These are phyloP conservation scores for Globisporangium ultimum DNA, from an alignment of 352 stramenopile genomes.

Conservation along the genomic window DNA sequence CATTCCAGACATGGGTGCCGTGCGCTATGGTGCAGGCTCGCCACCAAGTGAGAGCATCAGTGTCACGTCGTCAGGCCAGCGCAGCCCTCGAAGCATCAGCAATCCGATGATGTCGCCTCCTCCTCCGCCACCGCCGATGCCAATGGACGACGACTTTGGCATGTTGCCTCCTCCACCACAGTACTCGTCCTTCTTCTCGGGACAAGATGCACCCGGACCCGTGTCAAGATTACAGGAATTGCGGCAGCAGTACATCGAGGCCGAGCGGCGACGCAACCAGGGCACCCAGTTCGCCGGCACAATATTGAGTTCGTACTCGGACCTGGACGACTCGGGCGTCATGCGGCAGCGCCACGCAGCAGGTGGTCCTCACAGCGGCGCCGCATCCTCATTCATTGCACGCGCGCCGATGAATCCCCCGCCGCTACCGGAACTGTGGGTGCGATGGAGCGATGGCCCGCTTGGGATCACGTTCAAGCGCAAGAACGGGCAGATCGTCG, in stretches of 20 bases:
- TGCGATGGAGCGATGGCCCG: slow-evolving; percentile 68
- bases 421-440: slow-evolving; percentile 55
- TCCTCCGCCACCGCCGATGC: slow-evolving; percentile 1
- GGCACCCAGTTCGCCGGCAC: slow-evolving; percentile 18
- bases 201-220: slow-evolving; percentile 4
- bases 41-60: slow-evolving; percentile 19
- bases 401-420: slow-evolving; percentile 11
- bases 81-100: not conserved
- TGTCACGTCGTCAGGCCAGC: slow-evolving; percentile 14
- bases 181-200: slow-evolving; percentile 15
- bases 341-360: slow-evolving; percentile 21
- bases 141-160: slow-evolving; percentile 8
- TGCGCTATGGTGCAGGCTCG: slow-evolving; percentile 8
- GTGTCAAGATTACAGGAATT: slow-evolving; percentile 43
- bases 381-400: not conserved
- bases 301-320: slow-evolving; percentile 58
- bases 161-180: slow-evolving; percentile 19
- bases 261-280: slow-evolving; percentile 55
- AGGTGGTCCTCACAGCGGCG: not conserved
- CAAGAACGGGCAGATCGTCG: slow-evolving; percentile 73
- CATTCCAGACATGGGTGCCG: not conserved
- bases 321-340: slow-evolving; percentile 67
- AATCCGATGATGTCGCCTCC: not conserved
- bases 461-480: slow-evolving; percentile 81
- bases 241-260: slow-evolving; percentile 69